Percentiles rank a stretch among this genome's conserved stretches.
Conservation (phyloP, 805 yeast genomes). For the Starmerella sp. region DNA sequence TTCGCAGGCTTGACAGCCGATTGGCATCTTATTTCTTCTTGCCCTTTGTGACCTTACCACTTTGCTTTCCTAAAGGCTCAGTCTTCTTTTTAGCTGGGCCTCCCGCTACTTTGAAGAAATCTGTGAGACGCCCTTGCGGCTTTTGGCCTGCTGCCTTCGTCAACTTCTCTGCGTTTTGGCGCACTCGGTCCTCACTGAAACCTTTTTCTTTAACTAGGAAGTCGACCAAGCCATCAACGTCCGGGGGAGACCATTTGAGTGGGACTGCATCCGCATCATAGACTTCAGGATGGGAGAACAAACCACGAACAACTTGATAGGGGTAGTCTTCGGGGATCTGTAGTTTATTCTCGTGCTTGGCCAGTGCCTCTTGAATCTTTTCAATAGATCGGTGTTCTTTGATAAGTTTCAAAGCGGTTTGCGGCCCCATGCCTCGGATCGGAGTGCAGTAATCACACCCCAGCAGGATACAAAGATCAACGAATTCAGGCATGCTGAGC, state of each 20-base stretch:
- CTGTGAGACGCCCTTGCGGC: constrained; percentile 84
- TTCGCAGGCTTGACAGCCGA: not conserved
- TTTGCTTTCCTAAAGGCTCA: constrained; percentile 2
- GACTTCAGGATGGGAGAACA: constrained; percentile 78
- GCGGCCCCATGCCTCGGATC: constrained; percentile 91
- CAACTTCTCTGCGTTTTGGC: constrained; percentile 74
- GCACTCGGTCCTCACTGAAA: constrained; percentile 83
- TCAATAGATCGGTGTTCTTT: constrained; percentile 77
- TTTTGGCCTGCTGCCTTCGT: constrained; percentile 74
- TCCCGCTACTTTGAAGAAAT: constrained; percentile 58
- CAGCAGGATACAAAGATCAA: constrained; percentile 81
- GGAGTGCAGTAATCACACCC: constrained; percentile 98
- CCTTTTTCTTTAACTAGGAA: constrained; percentile 82
- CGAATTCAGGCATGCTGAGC: constrained; percentile 60
- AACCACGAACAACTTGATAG: constrained; percentile 69
- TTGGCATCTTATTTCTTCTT: not conserved
- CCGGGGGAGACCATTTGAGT: constrained; percentile 82
- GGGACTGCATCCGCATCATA: constrained; percentile 47
- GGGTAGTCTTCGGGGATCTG: constrained; percentile 95
- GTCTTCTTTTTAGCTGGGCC: not conserved
- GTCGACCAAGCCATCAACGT: constrained; percentile 68
- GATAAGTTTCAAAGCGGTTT: constrained; percentile 79
- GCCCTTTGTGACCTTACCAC: constrained; percentile 9
- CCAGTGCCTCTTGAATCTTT: constrained; percentile 55
- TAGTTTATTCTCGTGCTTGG: constrained; percentile 45